A percentile compares a stretch with the other conserved stretches of the same genome.
Conservation (phyloP, 306 rosid species). For the Delonix regia region DNA sequence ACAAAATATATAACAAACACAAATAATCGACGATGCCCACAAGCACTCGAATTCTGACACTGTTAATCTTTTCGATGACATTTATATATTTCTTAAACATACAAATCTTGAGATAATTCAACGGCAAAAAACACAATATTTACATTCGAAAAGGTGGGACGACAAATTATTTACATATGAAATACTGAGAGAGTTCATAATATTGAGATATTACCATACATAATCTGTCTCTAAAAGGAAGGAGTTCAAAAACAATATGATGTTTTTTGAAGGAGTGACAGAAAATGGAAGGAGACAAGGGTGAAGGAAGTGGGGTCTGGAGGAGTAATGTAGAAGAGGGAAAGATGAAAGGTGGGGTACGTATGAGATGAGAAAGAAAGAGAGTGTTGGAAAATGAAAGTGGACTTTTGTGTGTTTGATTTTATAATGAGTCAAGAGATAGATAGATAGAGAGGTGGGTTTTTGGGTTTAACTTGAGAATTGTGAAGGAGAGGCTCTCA, state of each 20-base stretch:
- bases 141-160: not conserved
- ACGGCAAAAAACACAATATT: not conserved
- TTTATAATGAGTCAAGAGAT: not conserved
- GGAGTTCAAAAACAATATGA: not conserved
- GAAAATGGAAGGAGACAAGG: not conserved
- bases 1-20: not conserved
- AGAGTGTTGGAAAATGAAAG: no score
- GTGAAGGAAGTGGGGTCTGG: not conserved
- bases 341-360: not conserved
- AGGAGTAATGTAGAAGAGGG: not conserved
- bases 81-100: no score
- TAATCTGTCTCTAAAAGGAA: no score
- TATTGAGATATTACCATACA: no score
- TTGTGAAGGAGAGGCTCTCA: conserved; percentile 23
- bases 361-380: not conserved
- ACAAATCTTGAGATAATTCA: not conserved
- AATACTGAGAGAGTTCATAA: no score
- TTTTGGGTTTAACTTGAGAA: conserved; percentile 25
- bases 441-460: not conserved
- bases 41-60: not conserved
- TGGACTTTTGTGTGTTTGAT: not conserved
- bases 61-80: not conserved
- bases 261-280: not conserved
- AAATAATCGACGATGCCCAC: not conserved
- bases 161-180: no score